A percentile compares a stretch with the other conserved stretches of the same genome.
Conservation (phyloP, 1,139 yeast species). For the Pichia terricola region DNA sequence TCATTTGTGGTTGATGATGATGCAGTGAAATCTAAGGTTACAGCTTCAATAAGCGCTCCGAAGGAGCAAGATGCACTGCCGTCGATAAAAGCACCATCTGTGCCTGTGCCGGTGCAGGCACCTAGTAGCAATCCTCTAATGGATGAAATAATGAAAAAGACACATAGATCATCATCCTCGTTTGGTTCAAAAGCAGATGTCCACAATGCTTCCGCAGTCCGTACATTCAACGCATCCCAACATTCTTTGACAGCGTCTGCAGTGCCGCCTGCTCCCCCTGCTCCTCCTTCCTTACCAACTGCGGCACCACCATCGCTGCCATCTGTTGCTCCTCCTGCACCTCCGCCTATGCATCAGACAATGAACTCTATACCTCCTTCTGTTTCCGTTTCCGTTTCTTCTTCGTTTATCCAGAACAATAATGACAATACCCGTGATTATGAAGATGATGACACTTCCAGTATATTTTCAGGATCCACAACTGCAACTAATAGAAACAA, state of each 20-base stretch:
- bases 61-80: conserved; percentile 10
- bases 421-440: neutral
- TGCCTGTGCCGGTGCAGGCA: conserved; percentile 1
- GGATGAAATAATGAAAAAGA: conserved; percentile 12
- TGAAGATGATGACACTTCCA: conserved; percentile 5
- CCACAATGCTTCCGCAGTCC: neutral
- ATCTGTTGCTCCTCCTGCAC: conserved; percentile 5
- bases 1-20: conserved; percentile 31
- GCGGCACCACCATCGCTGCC: conserved; percentile 2
- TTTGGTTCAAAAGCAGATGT: neutral
- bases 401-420: neutral
- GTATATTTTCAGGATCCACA: conserved; percentile 9
- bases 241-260: neutral
- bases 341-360: neutral
- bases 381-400: neutral
- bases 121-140: conserved; percentile 12
- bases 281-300: conserved; percentile 3
- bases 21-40: conserved; percentile 6
- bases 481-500: conserved; percentile 5
- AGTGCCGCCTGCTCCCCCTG: conserved; percentile 2
- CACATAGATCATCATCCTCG: conserved; percentile 4
- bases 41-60: conserved; percentile 11
- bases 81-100: conserved; percentile 11
- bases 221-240: neutral
- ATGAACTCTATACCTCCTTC: no score